Evolutionary conservation across 2,329 filamentous ascomycete genomes (phyloP).

Genomic region (Lachnellula willkommii): DNA sequence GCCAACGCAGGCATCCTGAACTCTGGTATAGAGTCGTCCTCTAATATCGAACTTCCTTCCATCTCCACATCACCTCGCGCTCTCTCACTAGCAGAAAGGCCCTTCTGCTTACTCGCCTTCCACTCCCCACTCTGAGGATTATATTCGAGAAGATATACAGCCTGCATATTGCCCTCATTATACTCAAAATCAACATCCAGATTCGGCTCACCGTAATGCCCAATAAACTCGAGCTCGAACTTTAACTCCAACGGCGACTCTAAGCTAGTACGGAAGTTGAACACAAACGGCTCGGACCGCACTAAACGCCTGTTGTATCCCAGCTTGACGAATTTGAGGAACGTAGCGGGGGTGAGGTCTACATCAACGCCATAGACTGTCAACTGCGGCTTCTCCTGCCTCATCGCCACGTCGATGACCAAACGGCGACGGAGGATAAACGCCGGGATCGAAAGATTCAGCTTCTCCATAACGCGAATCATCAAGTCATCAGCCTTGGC

Average conservation of each 20-base stretch:
- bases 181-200: conserved; percentile 29
- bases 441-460: conserved; percentile 33
- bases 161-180: conserved; percentile 2
- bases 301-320: conserved; percentile 33
- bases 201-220: conserved; percentile 41
- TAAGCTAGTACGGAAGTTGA: conserved; percentile 32
- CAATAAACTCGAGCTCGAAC: conserved; percentile 44
- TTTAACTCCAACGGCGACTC: conserved; percentile 27
- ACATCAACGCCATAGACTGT: conserved; percentile 35
- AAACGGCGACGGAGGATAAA: conserved; percentile 37
- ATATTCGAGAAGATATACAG: conserved; percentile 20
- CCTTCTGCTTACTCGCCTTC: conserved; percentile 2
- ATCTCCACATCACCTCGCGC: neutral
- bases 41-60: neutral
- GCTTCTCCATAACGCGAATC: conserved; percentile 36
- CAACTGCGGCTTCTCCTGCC: conserved; percentile 27
- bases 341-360: conserved; percentile 38
- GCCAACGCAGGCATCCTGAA: neutral
- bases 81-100: neutral
- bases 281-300: conserved; percentile 35
- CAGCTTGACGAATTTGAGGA: conserved; percentile 38
- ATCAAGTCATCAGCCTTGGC: conserved; percentile 38
- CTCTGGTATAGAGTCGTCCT: neutral
- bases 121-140: conserved; percentile 19
- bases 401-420: conserved; percentile 25